Evolutionary conservation across 345 rosid genomes (phyloP), one percentile per base, ranked within the genome.

Genomic region (Cardiospermum halicacabum): DNA sequence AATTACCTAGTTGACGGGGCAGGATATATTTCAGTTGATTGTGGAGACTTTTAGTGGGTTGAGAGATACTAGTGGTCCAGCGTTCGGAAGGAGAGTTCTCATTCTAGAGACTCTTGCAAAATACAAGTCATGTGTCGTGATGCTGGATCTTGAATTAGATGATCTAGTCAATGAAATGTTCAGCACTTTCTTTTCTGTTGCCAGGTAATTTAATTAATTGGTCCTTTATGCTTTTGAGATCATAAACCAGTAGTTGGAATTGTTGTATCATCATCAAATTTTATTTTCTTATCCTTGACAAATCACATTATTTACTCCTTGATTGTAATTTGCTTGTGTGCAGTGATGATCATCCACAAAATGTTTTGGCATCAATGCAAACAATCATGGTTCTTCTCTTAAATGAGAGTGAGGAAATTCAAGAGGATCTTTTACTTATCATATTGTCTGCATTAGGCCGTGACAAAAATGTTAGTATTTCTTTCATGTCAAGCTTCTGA

Each of bases 121-220:
- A 74, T 89, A 83, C 78, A 84, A 95, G 86, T 94, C 97, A 53
- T 94, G 97, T 71, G 87, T 91, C 64, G 96, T 91, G 72, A 91
- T 94, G 96, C 72, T 94, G 88, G 99, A 91, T 85, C 96, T 94
- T 63, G 99, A 89, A 84, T 91, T 97, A 66, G 87, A 91, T 68
- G 90, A 91, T 79, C 81, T 91, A 63, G 88, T 94, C 74, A 83
- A 87, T 72, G 80, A 89, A 80, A 89, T 94, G 89, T 94, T 84
- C 88, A 81, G 78, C 62, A 91, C 96, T 58, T 91, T 91, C 74
- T 85, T 94, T 57, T 49, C 86, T 71, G 93, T 94, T 74, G 91
- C 89, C 72, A 89, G 99, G 99, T n/a, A n/a, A n/a, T n/a, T n/a
- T n/a, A n/a, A n/a, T n/a, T n/a, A n/a, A n/a, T n/a, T 53, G 57